A percentile compares a stretch with the other conserved stretches of the same genome.
Evolutionary conservation across 352 stramenopile species (phyloP).

Genomic region (Pythium scleroteichum): DNA sequence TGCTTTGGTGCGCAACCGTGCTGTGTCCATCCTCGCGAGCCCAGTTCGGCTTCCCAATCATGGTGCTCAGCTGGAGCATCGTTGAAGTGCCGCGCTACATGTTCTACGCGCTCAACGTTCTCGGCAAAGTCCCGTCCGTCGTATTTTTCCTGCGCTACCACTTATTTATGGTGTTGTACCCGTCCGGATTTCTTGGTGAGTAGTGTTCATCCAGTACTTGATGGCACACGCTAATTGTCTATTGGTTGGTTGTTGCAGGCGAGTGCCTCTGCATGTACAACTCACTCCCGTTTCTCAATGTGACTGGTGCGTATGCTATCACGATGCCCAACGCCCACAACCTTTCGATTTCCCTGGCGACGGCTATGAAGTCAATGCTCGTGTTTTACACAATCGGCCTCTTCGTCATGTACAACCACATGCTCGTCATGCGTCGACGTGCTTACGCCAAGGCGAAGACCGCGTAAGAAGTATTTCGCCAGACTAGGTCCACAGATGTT

Average conservation of each 20-base stretch:
- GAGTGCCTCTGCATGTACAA: slow-evolving; percentile 77
- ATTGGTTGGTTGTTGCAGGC: slow-evolving; percentile 23
- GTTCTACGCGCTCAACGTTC: slow-evolving; percentile 96
- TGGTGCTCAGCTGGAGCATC: slow-evolving; percentile 85
- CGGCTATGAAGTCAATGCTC: slow-evolving; percentile 64
- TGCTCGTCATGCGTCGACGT: slow-evolving; percentile 79
- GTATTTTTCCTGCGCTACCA: slow-evolving; percentile 98
- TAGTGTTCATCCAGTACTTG: neutral
- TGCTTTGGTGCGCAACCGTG: slow-evolving; percentile 50
- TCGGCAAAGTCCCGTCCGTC: slow-evolving; percentile 89
- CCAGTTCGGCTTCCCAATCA: slow-evolving; percentile 83
- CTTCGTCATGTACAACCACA: slow-evolving; percentile 83
- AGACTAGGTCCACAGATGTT: neutral
- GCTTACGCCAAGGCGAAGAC: slow-evolving; percentile 80
- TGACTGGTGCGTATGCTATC: slow-evolving; percentile 62
- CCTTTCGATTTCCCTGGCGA: slow-evolving; percentile 71
- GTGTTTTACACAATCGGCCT: slow-evolving; percentile 72
- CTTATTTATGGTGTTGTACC: slow-evolving; percentile 98
- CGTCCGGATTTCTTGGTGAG: slow-evolving; percentile 90
- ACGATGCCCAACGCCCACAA: slow-evolving; percentile 81
- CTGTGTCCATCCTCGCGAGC: slow-evolving; percentile 83
- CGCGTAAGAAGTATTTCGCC: slow-evolving; percentile 7
- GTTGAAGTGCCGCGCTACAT: slow-evolving; percentile 95
- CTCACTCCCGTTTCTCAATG: slow-evolving; percentile 49
- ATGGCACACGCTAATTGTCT: too few relatives aligned